phyloP scores from a whole-genome alignment of 2,329 filamentous ascomycete genomes.

The Epichloe typhina region DNA sequence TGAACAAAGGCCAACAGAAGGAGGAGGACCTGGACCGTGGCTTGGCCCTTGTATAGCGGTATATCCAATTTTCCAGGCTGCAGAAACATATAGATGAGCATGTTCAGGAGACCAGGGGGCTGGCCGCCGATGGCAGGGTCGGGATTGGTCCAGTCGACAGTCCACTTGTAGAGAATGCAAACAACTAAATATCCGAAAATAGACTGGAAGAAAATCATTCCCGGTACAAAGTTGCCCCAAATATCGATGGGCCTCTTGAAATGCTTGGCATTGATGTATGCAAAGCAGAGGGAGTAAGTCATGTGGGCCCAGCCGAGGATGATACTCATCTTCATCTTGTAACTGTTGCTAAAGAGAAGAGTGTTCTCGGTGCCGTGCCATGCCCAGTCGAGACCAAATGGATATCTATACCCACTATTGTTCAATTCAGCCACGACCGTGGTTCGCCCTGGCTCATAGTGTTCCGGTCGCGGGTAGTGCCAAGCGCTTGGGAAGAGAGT shows the following conservation, averaged over 20 bases:
- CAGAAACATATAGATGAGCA: constrained; percentile 99
- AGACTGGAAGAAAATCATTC: constrained; percentile 98
- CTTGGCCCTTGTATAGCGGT: constrained; percentile 67
- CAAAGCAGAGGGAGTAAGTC: constrained; percentile 93
- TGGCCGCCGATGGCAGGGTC: constrained; percentile 30
- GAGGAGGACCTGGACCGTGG: constrained; percentile 59
- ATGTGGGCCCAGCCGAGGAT: constrained; percentile 95
- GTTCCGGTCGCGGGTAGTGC: constrained; percentile 58
- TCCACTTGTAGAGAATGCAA: constrained; percentile 96
- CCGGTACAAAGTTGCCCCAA: constrained; percentile 92
- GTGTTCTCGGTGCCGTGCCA: constrained; percentile 97
- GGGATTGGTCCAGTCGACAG: constrained; percentile 60
- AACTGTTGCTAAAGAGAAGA: constrained; percentile 90
- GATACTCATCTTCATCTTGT: constrained; percentile 99
- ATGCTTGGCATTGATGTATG: constrained; percentile 84
- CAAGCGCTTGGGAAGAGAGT: constrained; percentile 83
- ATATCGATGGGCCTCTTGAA: constrained; percentile 94
- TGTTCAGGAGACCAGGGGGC: constrained; percentile 92
- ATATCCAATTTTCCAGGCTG: constrained; percentile 64
- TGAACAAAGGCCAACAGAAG: constrained; percentile 72
- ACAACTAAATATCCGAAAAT: constrained; percentile 96
- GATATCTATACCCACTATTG: constrained; percentile 65
- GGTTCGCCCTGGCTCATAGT: constrained; percentile 51
- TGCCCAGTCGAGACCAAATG: constrained; percentile 88
- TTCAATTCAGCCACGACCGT: constrained; percentile 56